A percentile compares a stretch with the other conserved stretches of the same genome.
phyloP scores from a whole-genome alignment of 495 filamentous ascomycete species.

The Aspergillus affinis region DNA sequence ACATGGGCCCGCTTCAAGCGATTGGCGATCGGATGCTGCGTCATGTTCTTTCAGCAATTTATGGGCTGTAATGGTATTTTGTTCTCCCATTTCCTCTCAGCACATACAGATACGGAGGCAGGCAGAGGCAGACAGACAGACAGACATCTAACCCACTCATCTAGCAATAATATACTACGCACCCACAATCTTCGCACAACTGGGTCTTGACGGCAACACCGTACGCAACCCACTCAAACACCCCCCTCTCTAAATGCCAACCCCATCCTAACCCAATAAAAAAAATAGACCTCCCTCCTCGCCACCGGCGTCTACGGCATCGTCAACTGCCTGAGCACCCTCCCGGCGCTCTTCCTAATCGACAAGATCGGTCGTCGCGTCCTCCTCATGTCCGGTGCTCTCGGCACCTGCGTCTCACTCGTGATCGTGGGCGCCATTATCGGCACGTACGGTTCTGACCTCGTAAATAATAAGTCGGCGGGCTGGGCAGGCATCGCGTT shows the following conservation, averaged over 20 bases:
- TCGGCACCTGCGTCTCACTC: conserved; percentile 60
- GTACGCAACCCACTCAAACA: neutral
- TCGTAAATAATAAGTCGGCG: conserved; percentile 58
- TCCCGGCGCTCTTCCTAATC: conserved; percentile 71
- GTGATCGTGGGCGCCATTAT: conserved; percentile 76
- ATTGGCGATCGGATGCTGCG: conserved; percentile 71
- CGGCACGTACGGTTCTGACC: conserved; percentile 59
- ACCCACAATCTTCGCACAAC: conserved; percentile 67
- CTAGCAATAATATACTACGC: conserved; percentile 75
- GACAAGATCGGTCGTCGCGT: conserved; percentile 72
- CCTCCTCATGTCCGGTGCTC: conserved; percentile 46
- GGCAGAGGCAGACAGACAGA: too few species aligned
- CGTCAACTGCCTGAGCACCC: conserved; percentile 72
- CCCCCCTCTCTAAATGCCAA: neutral
- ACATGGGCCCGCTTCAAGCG: conserved; percentile 70
- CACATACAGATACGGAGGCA: neutral
- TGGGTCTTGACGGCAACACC: conserved; percentile 63
- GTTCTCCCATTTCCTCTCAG: neutral
- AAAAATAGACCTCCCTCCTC: conserved; percentile 55
- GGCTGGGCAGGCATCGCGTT: conserved; percentile 79
- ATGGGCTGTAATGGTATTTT: conserved; percentile 52
- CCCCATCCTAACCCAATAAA: neutral
- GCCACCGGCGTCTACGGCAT: conserved; percentile 81
- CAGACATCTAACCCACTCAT: conserved; percentile 26
- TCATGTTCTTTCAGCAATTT: conserved; percentile 83